A percentile compares a stretch with the other conserved stretches of the same genome.
Evolutionary conservation across 2,329 filamentous ascomycete genomes (phyloP).

Genomic region (Cytospora chrysosperma): DNA sequence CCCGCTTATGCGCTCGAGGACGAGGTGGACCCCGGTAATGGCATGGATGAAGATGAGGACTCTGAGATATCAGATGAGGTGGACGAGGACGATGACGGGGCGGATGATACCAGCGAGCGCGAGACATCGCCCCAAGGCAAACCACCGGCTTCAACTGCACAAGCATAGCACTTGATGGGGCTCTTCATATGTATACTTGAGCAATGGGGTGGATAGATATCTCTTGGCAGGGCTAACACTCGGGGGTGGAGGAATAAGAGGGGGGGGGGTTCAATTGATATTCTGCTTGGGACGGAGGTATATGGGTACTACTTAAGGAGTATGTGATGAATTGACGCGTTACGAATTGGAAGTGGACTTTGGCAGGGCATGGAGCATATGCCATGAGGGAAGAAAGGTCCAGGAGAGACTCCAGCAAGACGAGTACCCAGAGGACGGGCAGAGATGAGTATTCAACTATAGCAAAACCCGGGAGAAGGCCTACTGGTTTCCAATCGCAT

Average conservation of each 20-base stretch:
- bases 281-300: slow-evolving; percentile 1
- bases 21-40: slow-evolving; percentile 34
- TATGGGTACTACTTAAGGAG: slow-evolving; percentile 3
- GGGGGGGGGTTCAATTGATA: not conserved
- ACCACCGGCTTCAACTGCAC: slow-evolving; percentile 2
- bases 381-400: not conserved
- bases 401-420: not conserved
- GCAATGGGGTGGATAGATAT: not conserved
- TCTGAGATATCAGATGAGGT: slow-evolving; percentile 36
- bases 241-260: not conserved
- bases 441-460: not conserved
- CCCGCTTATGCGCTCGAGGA: slow-evolving; percentile 51
- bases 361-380: not conserved
- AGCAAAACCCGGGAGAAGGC: not conserved
- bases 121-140: slow-evolving; percentile 6
- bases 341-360: not conserved
- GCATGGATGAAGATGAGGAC: slow-evolving; percentile 34
- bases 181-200: not conserved
- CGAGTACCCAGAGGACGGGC: not conserved
- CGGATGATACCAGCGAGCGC: slow-evolving; percentile 27
- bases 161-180: not conserved
- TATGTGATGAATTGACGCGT: slow-evolving; percentile 19
- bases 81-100: slow-evolving; percentile 32
- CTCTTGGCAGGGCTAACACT: not conserved
- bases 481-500: not conserved